Percentiles rank a stretch among this genome's conserved stretches.
Evolutionary conservation across 805 yeast species (phyloP).

Genomic region (Candida pseudoglaebosa): DNA sequence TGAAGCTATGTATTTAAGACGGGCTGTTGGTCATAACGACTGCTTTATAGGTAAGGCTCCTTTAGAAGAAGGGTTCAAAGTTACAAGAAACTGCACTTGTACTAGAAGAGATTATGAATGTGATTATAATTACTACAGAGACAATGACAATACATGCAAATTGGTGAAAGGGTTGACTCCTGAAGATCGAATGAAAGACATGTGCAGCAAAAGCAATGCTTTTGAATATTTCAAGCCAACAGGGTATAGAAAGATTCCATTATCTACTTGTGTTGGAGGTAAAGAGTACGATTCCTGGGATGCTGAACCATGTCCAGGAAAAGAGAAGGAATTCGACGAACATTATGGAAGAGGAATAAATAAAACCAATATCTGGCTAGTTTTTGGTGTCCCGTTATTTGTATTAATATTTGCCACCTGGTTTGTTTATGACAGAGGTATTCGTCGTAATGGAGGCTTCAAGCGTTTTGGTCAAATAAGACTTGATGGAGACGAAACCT

Average conservation of each 20-base stretch:
- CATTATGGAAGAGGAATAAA: slow-evolving; percentile 51
- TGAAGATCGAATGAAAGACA: slow-evolving; percentile 51
- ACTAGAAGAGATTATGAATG: slow-evolving; percentile 88
- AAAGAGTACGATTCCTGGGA: slow-evolving; percentile 60
- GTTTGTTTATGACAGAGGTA: slow-evolving; percentile 77
- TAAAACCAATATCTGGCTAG: slow-evolving; percentile 49
- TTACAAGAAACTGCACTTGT: slow-evolving; percentile 71
- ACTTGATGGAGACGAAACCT: slow-evolving; percentile 63
- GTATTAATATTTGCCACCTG: slow-evolving; percentile 52
- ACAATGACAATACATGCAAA: slow-evolving; percentile 78
- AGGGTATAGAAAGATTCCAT: slow-evolving; percentile 84
- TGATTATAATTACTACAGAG: slow-evolving; percentile 76
- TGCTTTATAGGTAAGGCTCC: slow-evolving; percentile 71
- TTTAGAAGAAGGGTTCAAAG: slow-evolving; percentile 52
- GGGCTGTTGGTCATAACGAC: slow-evolving; percentile 43
- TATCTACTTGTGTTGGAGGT: slow-evolving; percentile 86
- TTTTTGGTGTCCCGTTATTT: slow-evolving; percentile 55
- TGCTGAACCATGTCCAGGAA: slow-evolving; percentile 85
- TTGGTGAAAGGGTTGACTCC: slow-evolving; percentile 73
- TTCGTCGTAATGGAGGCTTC: slow-evolving; percentile 74
- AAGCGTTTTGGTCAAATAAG: slow-evolving; percentile 80
- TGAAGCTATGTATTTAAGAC: slow-evolving; percentile 37
- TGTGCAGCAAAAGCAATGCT: slow-evolving; percentile 54
- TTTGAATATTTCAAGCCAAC: slow-evolving; percentile 83
- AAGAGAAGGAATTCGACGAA: slow-evolving; percentile 56